Base-by-base conservation (phyloP, 2,329 filamentous ascomycete genomes). In the Fusarium secorum region DNA sequence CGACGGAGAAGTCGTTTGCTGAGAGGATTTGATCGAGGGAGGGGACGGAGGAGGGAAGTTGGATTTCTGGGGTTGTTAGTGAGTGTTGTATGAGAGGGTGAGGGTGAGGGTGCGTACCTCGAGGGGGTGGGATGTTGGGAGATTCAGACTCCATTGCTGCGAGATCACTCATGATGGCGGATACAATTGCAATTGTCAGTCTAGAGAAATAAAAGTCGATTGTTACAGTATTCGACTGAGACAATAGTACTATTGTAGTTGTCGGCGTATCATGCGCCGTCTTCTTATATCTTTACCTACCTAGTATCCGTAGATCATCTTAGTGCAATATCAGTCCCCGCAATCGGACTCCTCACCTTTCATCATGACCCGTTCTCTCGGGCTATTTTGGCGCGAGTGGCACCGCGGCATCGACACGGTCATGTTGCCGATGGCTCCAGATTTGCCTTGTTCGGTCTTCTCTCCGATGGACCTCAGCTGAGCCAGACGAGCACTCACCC, bases 1-100 rank as follows among this genome's bases (percentile, higher is more conserved):
- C 87, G 15, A 80, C 64, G 55, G 88, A 85, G 74, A 91, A 91
- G 79, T 92, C 90, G 66, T 89, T 66, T 26, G 77, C 75, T 6
- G 72, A 79, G 35, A 79, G 64, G 45, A 79, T 75, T 11, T 74
- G 53, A 5, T 64, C 48, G 8, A 78, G 66, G 3, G 49, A 49
- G 5, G 75, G 74, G 33, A 76, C 61, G 3, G 60, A 42, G 5
- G 61, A 38, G 0, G 69, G 71, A 10, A 74, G 61, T 30, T 70
- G 35, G 24, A 75, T 35, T 22, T 64, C 71, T 76, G 22, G 2
- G 1, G 4, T 35, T 63, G 54, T 71, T 45, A 59, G 35, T 26
- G 11, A 24, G n/a, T 41, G 51, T 22, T 18, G 10, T 4, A n/a
- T 39, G 4, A 20, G 28, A 45, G 24, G 10, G 5, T 28, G 36